phyloP scores from a whole-genome alignment of 2,329 filamentous ascomycete species.

The Fusarium sulawesiense region DNA sequence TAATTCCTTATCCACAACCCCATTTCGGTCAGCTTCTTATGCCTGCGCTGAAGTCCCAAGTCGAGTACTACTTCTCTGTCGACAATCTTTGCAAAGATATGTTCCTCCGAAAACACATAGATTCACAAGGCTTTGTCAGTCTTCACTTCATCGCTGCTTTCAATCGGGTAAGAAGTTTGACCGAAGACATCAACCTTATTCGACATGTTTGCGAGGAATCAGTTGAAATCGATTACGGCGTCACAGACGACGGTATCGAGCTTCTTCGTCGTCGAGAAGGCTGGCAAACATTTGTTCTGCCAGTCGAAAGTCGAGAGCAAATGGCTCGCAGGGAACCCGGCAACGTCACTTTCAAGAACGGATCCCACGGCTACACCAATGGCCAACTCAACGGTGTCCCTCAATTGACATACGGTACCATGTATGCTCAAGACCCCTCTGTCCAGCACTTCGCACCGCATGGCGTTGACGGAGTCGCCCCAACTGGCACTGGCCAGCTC shows the following conservation, averaged over 20 bases:
- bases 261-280: constrained; percentile 78
- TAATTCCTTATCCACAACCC: constrained; percentile 53
- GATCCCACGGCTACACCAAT: constrained; percentile 44
- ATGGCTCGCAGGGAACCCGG: constrained; percentile 75
- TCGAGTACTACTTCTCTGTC: constrained; percentile 97
- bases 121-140: constrained; percentile 90
- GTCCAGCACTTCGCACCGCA: constrained; percentile 53
- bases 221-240: constrained; percentile 76
- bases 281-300: constrained; percentile 85
- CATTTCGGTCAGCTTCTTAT: constrained; percentile 66
- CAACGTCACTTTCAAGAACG: constrained; percentile 53
- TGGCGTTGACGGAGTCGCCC: constrained; percentile 48
- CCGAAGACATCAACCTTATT: constrained; percentile 75
- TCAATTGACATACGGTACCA: constrained; percentile 49
- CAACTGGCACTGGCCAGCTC: constrained; percentile 49
- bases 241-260: constrained; percentile 81
- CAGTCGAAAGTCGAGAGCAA: constrained; percentile 76
- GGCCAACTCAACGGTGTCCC: constrained; percentile 50
- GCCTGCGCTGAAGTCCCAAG: constrained; percentile 60
- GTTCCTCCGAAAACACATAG: constrained; percentile 91
- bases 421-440: constrained; percentile 46
- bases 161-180: constrained; percentile 70
- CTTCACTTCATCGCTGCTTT: constrained; percentile 85
- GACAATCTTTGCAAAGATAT: constrained; percentile 95
- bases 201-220: constrained; percentile 81